A percentile compares a stretch with the other conserved stretches of the same genome.
Conservation (phyloP, 2,329 filamentous ascomycete genomes). For the Leptodontidium sp. region DNA sequence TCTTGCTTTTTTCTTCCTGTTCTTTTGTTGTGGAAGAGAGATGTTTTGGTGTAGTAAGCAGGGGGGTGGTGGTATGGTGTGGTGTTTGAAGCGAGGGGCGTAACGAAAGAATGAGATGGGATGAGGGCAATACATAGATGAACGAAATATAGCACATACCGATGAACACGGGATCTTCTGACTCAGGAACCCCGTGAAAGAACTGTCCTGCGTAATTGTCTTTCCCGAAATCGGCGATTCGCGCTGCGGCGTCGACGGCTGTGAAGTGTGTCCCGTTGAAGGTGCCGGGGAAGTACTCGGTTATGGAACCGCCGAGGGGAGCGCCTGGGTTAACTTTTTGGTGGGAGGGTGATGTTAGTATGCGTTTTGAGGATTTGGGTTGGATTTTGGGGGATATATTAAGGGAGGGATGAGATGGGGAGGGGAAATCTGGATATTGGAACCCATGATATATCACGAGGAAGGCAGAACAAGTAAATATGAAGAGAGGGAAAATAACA, state of each 20-base stretch:
- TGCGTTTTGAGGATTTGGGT: too few species aligned
- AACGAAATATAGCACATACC: conserved; percentile 43
- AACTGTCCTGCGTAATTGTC: conserved; percentile 66
- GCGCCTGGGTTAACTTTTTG: conserved; percentile 60
- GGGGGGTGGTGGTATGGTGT: neutral
- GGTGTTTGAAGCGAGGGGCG: too few species aligned
- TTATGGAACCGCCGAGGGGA: conserved; percentile 62
- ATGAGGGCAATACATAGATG: neutral
- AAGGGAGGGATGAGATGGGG: neutral
- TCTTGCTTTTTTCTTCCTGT: neutral
- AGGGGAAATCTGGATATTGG: neutral
- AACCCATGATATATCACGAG: neutral
- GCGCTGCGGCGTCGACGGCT: conserved; percentile 52
- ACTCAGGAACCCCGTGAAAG: conserved; percentile 56
- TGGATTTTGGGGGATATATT: too few species aligned
- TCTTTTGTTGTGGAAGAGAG: neutral
- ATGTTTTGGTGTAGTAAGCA: neutral
- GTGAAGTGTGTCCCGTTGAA: conserved; percentile 72
- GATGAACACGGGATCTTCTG: conserved; percentile 51
- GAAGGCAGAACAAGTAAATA: neutral
- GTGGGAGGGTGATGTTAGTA: too few species aligned
- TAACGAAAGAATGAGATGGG: neutral
- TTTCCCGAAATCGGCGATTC: conserved; percentile 57
- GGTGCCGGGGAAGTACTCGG: conserved; percentile 63
- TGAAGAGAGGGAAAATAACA: neutral